phyloP scores from a whole-genome alignment of 257 asterid species.

The Coffea eugenioides region DNA sequence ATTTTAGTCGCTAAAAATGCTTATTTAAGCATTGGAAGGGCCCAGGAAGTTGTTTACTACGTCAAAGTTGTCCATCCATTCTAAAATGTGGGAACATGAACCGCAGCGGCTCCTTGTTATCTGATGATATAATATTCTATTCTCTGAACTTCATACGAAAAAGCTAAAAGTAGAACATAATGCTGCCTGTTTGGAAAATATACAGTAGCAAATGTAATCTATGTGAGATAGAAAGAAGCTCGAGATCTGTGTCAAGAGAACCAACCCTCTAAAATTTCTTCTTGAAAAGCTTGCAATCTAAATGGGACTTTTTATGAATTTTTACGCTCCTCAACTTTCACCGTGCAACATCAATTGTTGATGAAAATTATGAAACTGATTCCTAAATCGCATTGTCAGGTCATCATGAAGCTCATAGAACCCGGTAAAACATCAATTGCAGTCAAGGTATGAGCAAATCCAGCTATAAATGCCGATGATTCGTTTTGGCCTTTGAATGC shows the following conservation, averaged over 20 bases:
- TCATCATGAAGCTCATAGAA: neutral
- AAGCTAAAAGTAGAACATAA: no score
- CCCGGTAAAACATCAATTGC: neutral
- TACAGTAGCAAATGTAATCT: no score
- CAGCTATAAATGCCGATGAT: neutral
- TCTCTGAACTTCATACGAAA: no score
- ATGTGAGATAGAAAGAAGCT: no score
- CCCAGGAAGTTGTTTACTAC: neutral
- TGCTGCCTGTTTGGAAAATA: no score
- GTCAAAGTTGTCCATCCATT: neutral
- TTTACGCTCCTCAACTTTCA: neutral
- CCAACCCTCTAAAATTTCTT: no score
- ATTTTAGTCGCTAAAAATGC: constrained; percentile 10
- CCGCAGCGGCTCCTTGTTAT: constrained; percentile 11
- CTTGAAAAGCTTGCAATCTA: no score
- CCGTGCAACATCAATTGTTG: neutral
- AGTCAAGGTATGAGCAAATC: neutral
- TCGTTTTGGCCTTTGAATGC: neutral
- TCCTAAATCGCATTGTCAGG: neutral
- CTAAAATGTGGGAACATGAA: neutral
- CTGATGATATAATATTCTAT: neutral
- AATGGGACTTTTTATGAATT: no score
- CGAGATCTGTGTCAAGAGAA: no score
- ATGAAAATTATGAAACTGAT: no score
- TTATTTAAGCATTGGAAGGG: constrained; percentile 1